Evolutionary conservation across 495 filamentous ascomycete species (phyloP).

Genomic region (Neurospora sp.): DNA sequence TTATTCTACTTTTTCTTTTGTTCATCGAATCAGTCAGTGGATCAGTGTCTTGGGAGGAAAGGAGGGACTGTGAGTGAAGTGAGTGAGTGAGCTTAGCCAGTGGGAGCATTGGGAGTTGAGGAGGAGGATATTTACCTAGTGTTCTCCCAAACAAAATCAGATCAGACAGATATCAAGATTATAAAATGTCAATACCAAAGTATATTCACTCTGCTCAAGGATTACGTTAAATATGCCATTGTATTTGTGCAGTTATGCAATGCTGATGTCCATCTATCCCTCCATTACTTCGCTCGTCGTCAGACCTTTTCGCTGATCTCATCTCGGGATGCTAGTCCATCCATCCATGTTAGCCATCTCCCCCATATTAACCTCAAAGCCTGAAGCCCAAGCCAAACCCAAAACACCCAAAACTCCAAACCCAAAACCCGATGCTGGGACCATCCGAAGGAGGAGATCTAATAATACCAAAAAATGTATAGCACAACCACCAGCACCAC

Average conservation of each 20-base stretch:
- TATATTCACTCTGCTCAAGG: too few species aligned
- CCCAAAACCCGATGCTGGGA: neutral
- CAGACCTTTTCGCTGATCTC: neutral
- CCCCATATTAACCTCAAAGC: neutral
- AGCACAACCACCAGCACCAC: neutral
- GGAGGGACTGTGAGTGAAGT: too few species aligned
- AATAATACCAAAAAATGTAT: neutral
- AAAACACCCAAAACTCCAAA: neutral
- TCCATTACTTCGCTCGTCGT: neutral
- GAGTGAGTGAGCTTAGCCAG: too few species aligned
- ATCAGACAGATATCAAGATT: too few species aligned
- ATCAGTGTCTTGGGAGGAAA: neutral
- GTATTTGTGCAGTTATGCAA: too few species aligned
- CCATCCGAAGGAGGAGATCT: neutral
- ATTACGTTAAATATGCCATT: too few species aligned
- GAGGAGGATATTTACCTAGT: too few species aligned
- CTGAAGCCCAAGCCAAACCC: neutral
- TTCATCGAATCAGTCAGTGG: conserved; percentile 4
- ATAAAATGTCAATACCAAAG: too few species aligned
- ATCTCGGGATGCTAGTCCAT: neutral
- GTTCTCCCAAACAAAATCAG: too few species aligned
- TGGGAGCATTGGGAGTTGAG: too few species aligned
- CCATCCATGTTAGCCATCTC: neutral
- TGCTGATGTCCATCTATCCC: too few species aligned
- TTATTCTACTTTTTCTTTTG: conserved; percentile 5